Evolutionary conservation across 2,329 filamentous ascomycete genomes (phyloP), one percentile per base, ranked within the genome.

Genomic region (Mariannaea elegans): DNA sequence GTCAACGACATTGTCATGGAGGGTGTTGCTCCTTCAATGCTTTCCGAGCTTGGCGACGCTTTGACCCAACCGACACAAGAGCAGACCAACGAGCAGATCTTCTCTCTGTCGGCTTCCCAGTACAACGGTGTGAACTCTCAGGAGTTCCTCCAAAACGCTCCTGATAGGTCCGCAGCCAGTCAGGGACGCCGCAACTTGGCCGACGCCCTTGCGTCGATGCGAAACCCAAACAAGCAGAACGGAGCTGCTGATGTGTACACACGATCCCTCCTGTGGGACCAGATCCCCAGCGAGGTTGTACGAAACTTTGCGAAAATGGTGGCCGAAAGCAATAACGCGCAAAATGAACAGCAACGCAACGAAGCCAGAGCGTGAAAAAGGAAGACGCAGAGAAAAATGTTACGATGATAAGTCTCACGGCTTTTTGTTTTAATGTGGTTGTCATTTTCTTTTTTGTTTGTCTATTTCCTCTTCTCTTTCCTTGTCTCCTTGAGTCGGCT

Each of bases 221-320:
- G 92, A 65, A 81, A 81, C 67, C 86, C 84, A 69, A 82, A 83
- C 71, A 92, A 92, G 77, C 86, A 90, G 68, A 86, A 86, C 50
- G 74, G 74, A 49, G 90, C 90, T 46, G 91, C 94, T 57, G 93
- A 97, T 71, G 92, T 97, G 39, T 97, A 97, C 80, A 96, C 94
- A 31, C 87, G 94, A 58, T 97, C 93, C 63, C 84, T 98, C 62
- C 87, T 98, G 58, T 97, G 93, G 92, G 93, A 97, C 72, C 92
- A 94, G 77, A 94, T 98, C 69, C 94, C 95, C 13, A 86, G 88
- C 69, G 93, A 98, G 65, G 93, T 98, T 47, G 93, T 99, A 53
- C 88, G 89, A 69, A 93, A 94, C 75, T 98, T 98, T 81, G 92
- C 91, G 71, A 91, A 92, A 77, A 93, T 97, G 86, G 91, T 97